Percentiles rank a stretch among this genome's conserved stretches.
phyloP scores from a whole-genome alignment of 805 yeast genomes.

The Pichia manshurica region DNA sequence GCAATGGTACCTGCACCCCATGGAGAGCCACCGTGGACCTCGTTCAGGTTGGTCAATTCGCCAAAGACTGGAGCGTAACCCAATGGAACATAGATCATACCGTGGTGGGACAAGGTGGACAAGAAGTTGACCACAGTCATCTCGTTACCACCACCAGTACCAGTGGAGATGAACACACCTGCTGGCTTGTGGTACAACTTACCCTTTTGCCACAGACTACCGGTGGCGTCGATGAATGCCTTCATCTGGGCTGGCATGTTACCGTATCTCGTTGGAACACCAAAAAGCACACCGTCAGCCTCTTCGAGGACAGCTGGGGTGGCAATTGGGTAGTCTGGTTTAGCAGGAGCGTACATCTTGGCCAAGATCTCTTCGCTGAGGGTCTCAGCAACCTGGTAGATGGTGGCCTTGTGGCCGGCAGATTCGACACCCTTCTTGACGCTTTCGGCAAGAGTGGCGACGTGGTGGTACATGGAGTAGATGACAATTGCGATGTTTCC shows the following conservation, averaged over 20 bases:
- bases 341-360: constrained; percentile 57
- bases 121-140: constrained; percentile 57
- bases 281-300: constrained; percentile 80
- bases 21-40: constrained; percentile 74
- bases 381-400: constrained; percentile 76
- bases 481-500: constrained; percentile 38
- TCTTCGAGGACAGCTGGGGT: constrained; percentile 49
- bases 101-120: constrained; percentile 70
- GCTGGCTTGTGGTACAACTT: constrained; percentile 68
- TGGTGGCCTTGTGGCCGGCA: constrained; percentile 63
- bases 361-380: constrained; percentile 52
- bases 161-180: constrained; percentile 68
- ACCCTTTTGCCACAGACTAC: constrained; percentile 75
- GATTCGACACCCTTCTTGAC: constrained; percentile 62
- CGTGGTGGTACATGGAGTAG: constrained; percentile 78
- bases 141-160: constrained; percentile 86
- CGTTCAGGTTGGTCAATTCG: constrained; percentile 49
- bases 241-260: constrained; percentile 72
- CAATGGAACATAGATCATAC: constrained; percentile 72
- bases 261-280: constrained; percentile 85
- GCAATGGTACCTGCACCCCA: constrained; percentile 86
- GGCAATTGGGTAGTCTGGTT: constrained; percentile 60
- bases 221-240: constrained; percentile 73
- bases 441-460: constrained; percentile 60
- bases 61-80: constrained; percentile 60